Conservation (phyloP, 2,329 filamentous ascomycete genomes). For the Phyllosticta citrichinensis region DNA sequence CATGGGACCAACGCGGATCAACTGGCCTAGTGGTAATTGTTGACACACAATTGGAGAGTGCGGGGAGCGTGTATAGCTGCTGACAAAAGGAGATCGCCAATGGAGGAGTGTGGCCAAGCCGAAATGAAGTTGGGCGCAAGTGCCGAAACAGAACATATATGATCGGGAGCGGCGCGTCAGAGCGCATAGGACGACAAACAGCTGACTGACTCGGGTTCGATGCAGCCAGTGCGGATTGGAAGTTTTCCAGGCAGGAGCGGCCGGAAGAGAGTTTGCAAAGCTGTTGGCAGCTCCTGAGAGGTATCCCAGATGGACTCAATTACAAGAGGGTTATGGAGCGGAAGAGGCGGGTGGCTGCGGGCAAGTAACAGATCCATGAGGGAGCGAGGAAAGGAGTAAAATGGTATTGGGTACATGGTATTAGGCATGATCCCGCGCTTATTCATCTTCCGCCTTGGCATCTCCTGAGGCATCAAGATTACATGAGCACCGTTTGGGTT, state of each 20-base stretch:
- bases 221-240: neutral
- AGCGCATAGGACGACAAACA: neutral
- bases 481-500: neutral
- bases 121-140: neutral
- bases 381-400: neutral
- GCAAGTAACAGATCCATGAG: neutral
- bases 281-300: neutral
- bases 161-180: neutral
- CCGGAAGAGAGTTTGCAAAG: constrained; percentile 3
- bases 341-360: neutral
- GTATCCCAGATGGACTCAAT: neutral
- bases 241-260: constrained; percentile 5
- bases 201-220: neutral
- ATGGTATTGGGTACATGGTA: neutral
- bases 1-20: neutral
- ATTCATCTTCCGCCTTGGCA: neutral
- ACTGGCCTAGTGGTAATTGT: neutral
- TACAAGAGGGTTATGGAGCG: neutral
- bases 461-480: neutral
- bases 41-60: neutral
- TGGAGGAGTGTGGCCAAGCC: neutral
- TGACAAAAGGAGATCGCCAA: neutral
- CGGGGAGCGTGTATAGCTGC: neutral
- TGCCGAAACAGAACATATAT: neutral
- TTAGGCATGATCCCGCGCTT: neutral